Percentiles rank a stretch among this genome's conserved stretches.
Evolutionary conservation across 495 filamentous ascomycete genomes (phyloP).

Genomic region (Penicillium roqueforti): DNA sequence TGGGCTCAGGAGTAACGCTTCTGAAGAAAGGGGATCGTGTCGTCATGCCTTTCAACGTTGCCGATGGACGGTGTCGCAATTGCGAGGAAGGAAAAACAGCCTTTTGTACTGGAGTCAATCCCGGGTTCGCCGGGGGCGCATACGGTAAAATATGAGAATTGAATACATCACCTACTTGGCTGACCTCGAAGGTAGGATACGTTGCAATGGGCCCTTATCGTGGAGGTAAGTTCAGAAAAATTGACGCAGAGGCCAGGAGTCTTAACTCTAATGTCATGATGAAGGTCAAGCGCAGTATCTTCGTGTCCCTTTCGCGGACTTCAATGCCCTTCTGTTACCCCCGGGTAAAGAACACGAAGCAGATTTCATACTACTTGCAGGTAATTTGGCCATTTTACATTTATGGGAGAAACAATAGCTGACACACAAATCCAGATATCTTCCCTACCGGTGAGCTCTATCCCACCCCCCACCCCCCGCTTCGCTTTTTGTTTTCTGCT

Average conservation of each 20-base stretch:
- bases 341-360: conserved; percentile 41
- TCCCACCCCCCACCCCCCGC: too few species aligned
- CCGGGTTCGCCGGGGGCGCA: conserved; percentile 55
- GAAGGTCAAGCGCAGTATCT: conserved; percentile 50
- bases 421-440: too few species aligned
- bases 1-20: conserved; percentile 45
- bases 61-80: conserved; percentile 54
- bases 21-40: conserved; percentile 52
- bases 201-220: conserved; percentile 59
- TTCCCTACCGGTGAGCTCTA: conserved; percentile 59
- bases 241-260: background rate
- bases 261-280: background rate
- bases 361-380: conserved; percentile 46
- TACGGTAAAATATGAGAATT: conserved; percentile 34
- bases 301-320: conserved; percentile 55
- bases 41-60: conserved; percentile 57
- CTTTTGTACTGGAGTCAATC: conserved; percentile 55
- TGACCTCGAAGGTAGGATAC: conserved; percentile 32
- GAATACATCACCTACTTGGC: background rate
- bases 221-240: conserved; percentile 27
- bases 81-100: conserved; percentile 56
- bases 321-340: conserved; percentile 47
- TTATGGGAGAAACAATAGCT: too few species aligned
- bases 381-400: conserved; percentile 9
- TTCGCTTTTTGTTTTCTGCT: too few species aligned